Percentiles rank a stretch among this genome's conserved stretches.
phyloP scores from a whole-genome alignment of 345 rosid species.

The Brassica carinata region DNA sequence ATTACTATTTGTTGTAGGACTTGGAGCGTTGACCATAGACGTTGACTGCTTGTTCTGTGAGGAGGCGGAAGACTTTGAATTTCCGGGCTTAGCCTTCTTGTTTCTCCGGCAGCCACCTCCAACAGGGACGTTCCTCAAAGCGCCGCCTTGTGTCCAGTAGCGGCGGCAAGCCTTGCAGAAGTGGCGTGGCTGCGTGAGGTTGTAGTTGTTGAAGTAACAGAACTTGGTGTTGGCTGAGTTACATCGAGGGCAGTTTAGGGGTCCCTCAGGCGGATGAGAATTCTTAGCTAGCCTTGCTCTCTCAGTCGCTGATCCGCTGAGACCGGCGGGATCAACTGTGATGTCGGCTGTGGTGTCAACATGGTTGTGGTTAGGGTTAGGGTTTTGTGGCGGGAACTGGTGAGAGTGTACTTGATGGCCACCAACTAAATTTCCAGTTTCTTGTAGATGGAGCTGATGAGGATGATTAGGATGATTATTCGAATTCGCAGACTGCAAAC shows the following conservation, averaged over 20 bases:
- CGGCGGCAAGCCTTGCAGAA: constrained; percentile 47
- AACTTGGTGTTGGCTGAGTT: constrained; percentile 45
- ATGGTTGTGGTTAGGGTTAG: constrained; percentile 41
- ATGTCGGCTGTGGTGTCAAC: constrained; percentile 4
- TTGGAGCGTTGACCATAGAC: constrained; percentile 35
- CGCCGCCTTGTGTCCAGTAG: constrained; percentile 45
- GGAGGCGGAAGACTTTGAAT: constrained; percentile 35
- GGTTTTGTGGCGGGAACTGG: constrained; percentile 37
- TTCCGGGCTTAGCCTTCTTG: constrained; percentile 40
- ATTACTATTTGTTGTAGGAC: constrained; percentile 9
- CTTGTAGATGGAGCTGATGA: constrained; percentile 40
- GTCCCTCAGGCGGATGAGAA: constrained; percentile 36
- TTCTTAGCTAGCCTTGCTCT: constrained; percentile 39
- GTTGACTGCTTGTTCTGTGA: constrained; percentile 39
- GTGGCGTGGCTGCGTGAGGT: constrained; percentile 47
- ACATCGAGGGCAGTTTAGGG: constrained; percentile 41
- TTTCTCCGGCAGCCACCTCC: constrained; percentile 46
- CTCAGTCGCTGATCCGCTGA: constrained; percentile 29
- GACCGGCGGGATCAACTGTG: constrained; percentile 11
- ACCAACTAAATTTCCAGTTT: constrained; percentile 29
- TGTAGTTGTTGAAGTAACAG: constrained; percentile 45
- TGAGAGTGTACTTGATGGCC: constrained; percentile 35
- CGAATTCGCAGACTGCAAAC: constrained; percentile 35
- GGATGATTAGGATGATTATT: constrained; percentile 27
- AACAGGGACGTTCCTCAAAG: constrained; percentile 44